Evolutionary conservation across 345 rosid species (phyloP).

Genomic region (Eucalyptus grandis): DNA sequence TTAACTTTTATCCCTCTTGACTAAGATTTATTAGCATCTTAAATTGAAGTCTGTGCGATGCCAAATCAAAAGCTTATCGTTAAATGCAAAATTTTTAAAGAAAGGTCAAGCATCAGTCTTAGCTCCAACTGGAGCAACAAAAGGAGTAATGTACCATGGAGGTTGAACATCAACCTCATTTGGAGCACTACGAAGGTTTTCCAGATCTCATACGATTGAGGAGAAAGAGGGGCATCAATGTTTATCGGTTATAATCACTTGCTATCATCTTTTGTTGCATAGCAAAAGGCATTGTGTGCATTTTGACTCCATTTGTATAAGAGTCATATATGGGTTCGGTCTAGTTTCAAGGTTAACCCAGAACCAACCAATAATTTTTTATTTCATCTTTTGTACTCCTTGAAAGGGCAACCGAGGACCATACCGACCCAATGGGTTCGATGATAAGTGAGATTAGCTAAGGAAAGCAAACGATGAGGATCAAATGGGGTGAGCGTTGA

Average conservation of each 20-base stretch:
- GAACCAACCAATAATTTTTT: too few relatives aligned
- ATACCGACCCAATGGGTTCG: too few relatives aligned
- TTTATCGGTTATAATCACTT: neutral
- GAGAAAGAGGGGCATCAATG: neutral
- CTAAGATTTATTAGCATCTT: neutral
- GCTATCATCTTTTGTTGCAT: neutral
- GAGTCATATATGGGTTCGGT: neutral
- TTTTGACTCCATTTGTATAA: too few relatives aligned
- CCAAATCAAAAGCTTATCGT: neutral
- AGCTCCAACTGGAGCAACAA: neutral
- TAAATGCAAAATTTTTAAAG: neutral
- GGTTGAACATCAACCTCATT: neutral
- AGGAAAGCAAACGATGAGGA: too few relatives aligned
- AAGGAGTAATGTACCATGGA: neutral
- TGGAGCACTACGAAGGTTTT: neutral
- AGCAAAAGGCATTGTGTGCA: neutral
- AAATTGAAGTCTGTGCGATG: neutral
- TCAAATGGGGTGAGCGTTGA: too few relatives aligned
- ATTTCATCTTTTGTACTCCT: too few relatives aligned
- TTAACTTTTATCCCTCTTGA: neutral
- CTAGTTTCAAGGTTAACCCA: too few relatives aligned
- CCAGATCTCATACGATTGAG: neutral
- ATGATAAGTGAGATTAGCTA: too few relatives aligned
- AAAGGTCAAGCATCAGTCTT: neutral
- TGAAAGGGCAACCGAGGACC: accelerated